Evolutionary conservation across 1,284 basidiomycete species (phyloP).

Genomic region (Puccinia brachypodii): DNA sequence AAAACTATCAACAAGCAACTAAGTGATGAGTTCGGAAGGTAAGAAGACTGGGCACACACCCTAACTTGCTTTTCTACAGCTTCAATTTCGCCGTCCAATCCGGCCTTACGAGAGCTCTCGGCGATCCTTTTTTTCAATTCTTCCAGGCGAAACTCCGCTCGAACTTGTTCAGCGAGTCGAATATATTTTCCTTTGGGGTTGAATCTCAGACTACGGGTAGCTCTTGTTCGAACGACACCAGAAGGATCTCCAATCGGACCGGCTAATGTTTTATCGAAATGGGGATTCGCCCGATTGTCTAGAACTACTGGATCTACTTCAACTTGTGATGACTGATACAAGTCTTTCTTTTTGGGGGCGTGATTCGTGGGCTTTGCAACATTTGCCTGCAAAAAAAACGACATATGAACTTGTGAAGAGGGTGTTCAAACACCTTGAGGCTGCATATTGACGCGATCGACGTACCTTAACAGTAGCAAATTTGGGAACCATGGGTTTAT

Average conservation of each 20-base stretch:
- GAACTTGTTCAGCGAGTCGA: conserved; percentile 75
- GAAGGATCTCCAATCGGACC: conserved; percentile 59
- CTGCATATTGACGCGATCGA: neutral
- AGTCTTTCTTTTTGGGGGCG: conserved; percentile 22
- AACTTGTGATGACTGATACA: conserved; percentile 39
- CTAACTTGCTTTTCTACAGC: conserved; percentile 81
- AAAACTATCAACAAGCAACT: neutral
- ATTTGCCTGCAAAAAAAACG: conserved; percentile 63
- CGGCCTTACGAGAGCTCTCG: conserved; percentile 86
- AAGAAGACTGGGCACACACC: conserved; percentile 62
- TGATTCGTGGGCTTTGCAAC: conserved; percentile 59
- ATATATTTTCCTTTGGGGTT: conserved; percentile 88
- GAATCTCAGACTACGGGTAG: conserved; percentile 74
- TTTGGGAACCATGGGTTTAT: conserved; percentile 95
- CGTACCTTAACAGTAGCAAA: conserved; percentile 84
- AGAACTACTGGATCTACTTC: conserved; percentile 16
- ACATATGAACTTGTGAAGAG: conserved; percentile 1
- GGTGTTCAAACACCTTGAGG: neutral
- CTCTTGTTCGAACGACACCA: conserved; percentile 67
- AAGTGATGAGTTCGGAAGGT: conserved; percentile 19
- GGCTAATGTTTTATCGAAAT: conserved; percentile 66
- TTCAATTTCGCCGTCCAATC: conserved; percentile 86
- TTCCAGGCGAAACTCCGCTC: conserved; percentile 81
- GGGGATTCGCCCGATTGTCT: conserved; percentile 59
- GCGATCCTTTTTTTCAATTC: conserved; percentile 88